These are phyloP conservation scores for Circinella minor DNA, from an alignment of 371 early-diverging fungal genomes.

Conservation along the genomic window DNA sequence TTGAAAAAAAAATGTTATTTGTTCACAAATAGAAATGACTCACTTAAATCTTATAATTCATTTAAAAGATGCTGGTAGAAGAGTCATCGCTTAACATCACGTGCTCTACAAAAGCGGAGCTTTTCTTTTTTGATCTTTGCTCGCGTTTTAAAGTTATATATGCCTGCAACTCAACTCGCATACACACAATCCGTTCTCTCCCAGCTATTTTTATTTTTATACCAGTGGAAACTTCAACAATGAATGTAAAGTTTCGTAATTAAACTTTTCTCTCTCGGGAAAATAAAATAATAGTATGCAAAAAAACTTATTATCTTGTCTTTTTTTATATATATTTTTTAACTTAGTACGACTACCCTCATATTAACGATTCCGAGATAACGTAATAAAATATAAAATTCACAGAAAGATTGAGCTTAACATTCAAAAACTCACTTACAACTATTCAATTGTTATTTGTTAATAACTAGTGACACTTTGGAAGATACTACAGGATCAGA, in stretches of 20 bases:
- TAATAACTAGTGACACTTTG: slow-evolving; percentile 33
- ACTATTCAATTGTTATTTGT: background rate
- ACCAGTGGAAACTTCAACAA: background rate
- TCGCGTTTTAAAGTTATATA: no score
- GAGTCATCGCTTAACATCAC: no score
- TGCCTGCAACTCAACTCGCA: no score
- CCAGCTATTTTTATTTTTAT: background rate
- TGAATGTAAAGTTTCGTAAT: background rate
- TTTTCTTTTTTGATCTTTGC: no score
- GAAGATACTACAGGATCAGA: slow-evolving; percentile 43
- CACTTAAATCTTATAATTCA: no score
- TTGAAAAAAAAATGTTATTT: no score
- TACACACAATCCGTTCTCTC: background rate
- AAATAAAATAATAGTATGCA: no score
- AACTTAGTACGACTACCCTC: slow-evolving; percentile 29
- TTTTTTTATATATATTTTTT: background rate
- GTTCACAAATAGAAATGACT: no score
- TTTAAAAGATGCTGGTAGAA: no score
- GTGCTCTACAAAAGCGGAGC: no score
- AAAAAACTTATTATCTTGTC: no score
- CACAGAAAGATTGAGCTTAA: background rate
- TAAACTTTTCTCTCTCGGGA: background rate
- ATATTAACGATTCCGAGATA: slow-evolving; percentile 28
- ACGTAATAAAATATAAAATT: slow-evolving; percentile 14
- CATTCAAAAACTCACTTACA: background rate